phyloP scores from a whole-genome alignment of 257 asterid genomes.

The Solanum dulcamara region DNA sequence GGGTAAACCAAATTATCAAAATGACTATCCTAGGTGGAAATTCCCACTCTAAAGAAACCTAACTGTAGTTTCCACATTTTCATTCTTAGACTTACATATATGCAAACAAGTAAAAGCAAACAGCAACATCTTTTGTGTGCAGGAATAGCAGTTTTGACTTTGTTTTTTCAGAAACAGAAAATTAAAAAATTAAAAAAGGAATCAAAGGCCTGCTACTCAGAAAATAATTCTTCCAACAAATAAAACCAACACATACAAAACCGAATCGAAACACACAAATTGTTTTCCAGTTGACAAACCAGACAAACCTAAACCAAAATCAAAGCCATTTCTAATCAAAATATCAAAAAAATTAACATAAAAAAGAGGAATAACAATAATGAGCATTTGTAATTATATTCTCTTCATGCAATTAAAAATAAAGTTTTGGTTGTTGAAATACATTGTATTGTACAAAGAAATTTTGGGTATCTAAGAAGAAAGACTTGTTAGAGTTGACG shows the following conservation, averaged over 20 bases:
- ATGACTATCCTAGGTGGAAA: background rate
- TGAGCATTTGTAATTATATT: background rate
- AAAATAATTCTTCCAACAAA: background rate
- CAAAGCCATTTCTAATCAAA: background rate
- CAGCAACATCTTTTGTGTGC: background rate
- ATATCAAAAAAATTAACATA: background rate
- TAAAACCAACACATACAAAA: background rate
- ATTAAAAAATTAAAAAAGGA: background rate
- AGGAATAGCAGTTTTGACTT: background rate
- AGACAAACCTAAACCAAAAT: background rate
- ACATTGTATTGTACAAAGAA: background rate
- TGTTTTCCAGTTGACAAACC: background rate
- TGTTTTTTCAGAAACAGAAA: background rate
- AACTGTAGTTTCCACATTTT: background rate
- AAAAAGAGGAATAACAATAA: background rate
- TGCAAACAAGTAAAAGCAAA: background rate
- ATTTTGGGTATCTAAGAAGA: background rate
- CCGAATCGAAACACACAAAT: background rate
- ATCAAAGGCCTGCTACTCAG: background rate
- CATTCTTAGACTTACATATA: background rate
- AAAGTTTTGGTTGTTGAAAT: background rate
- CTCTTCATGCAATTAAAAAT: background rate
- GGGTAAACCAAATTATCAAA: background rate
- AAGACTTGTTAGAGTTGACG: background rate
- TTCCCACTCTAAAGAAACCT: background rate